phyloP scores from a whole-genome alignment of 306 rosid species.

The Crataegus laevigata region DNA sequence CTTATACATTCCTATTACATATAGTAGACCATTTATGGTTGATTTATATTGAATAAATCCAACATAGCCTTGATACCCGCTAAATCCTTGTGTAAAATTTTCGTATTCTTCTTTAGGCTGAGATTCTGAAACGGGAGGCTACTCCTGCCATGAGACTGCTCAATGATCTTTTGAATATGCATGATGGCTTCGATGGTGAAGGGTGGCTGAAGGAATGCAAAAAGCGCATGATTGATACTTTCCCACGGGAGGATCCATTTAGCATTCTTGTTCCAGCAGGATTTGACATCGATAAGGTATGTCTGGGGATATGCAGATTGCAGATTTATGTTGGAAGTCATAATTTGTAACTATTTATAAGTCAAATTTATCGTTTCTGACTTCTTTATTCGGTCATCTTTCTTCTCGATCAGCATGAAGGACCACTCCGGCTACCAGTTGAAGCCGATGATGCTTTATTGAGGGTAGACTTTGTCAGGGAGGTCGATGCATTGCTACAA shows the following conservation, averaged over 20 bases:
- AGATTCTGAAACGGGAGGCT: conserved; percentile 83
- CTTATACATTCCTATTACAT: too few species aligned
- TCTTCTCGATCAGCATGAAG: conserved; percentile 53
- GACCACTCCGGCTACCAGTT: conserved; percentile 52
- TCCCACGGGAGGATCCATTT: conserved; percentile 91
- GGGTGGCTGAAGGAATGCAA: conserved; percentile 79
- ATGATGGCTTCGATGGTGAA: conserved; percentile 60
- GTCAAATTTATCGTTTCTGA: neutral
- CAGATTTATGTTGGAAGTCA: neutral
- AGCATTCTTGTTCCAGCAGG: conserved; percentile 87
- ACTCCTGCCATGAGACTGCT: conserved; percentile 88
- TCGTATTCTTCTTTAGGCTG: conserved; percentile 41
- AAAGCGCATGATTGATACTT: conserved; percentile 57
- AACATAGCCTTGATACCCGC: neutral
- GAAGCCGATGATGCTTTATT: conserved; percentile 61
- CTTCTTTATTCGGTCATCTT: neutral
- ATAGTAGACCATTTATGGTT: too few species aligned
- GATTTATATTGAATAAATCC: too few species aligned
- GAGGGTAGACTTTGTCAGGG: conserved; percentile 88
- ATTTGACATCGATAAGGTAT: conserved; percentile 79
- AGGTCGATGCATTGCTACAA: conserved; percentile 76
- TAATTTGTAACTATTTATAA: too few species aligned
- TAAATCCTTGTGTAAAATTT: neutral
- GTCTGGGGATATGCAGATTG: neutral
- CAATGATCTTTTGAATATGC: conserved; percentile 77